Percentiles rank a stretch among this genome's conserved stretches.
These are phyloP conservation scores for Forsythia viridissima DNA, from an alignment of 257 asterid species.

Conservation along the genomic window DNA sequence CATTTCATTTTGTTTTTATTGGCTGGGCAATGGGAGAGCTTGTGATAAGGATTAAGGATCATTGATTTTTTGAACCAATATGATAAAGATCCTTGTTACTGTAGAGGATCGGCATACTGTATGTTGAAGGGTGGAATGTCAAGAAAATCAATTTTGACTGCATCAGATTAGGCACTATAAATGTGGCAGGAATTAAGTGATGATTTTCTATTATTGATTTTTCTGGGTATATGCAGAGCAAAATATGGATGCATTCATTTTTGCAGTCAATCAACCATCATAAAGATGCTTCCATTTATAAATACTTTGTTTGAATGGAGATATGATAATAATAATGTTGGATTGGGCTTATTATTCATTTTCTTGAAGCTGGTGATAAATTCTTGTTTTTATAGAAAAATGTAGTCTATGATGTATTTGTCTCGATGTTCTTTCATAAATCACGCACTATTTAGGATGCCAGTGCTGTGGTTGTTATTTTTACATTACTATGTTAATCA, in stretches of 20 bases:
- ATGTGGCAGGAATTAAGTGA: neutral
- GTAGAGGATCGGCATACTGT: neutral
- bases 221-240: neutral
- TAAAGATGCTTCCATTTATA: neutral
- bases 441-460: neutral
- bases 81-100: neutral
- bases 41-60: neutral
- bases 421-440: neutral
- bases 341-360: neutral
- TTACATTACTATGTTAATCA: conserved; percentile 14
- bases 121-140: neutral
- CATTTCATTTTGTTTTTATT: neutral
- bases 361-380: neutral
- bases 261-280: neutral
- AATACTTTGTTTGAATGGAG: neutral
- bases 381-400: neutral
- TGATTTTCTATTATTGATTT: neutral
- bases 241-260: neutral
- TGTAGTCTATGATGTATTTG: neutral
- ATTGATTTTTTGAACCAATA: neutral
- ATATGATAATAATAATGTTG: neutral
- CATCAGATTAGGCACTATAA: neutral
- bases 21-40: neutral
- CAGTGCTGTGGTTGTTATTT: neutral
- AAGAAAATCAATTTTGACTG: neutral